A percentile compares a stretch with the other conserved stretches of the same genome.
These are phyloP conservation scores for Tuber brumale DNA, from an alignment of 495 filamentous ascomycete species.

Conservation along the genomic window DNA sequence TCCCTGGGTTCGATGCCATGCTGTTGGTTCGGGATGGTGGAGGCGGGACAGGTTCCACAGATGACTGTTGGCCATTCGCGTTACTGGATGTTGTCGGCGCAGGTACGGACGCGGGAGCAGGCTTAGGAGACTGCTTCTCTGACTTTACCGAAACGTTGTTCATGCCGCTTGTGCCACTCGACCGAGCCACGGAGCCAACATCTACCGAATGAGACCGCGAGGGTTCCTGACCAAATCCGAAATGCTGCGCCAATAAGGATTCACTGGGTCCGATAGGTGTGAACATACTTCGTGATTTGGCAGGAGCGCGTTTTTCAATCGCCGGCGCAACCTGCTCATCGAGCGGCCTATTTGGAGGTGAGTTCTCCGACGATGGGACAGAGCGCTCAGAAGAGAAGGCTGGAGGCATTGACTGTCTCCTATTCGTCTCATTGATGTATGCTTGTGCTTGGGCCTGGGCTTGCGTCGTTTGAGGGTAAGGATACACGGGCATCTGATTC, in stretches of 20 bases:
- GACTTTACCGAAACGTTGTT: slow-evolving; percentile 24
- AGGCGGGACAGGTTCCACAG: slow-evolving; percentile 43
- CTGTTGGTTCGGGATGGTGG: slow-evolving; percentile 74
- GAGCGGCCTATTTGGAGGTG: slow-evolving; percentile 31
- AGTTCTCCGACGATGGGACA: slow-evolving; percentile 23
- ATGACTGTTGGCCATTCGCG: slow-evolving; percentile 45
- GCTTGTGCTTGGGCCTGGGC: slow-evolving; percentile 43
- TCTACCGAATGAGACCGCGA: slow-evolving; percentile 60
- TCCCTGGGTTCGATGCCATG: slow-evolving; percentile 47
- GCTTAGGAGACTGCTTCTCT: slow-evolving; percentile 24
- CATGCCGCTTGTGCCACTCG: slow-evolving; percentile 19
- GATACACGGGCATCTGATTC: slow-evolving; percentile 39
- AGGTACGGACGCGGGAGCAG: slow-evolving; percentile 45
- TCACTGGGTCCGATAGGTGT: slow-evolving; percentile 91
- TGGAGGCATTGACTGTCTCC: slow-evolving; percentile 41
- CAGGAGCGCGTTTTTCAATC: slow-evolving; percentile 64
- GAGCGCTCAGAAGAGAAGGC: slow-evolving; percentile 30
- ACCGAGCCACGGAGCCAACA: slow-evolving; percentile 50
- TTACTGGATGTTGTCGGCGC: slow-evolving; percentile 46
- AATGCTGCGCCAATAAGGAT: slow-evolving; percentile 80
- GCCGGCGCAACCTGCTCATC: slow-evolving; percentile 42
- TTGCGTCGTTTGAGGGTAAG: slow-evolving; percentile 34
- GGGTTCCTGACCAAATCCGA: slow-evolving; percentile 51
- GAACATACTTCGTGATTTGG: slow-evolving; percentile 87
- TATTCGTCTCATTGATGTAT: slow-evolving; percentile 32